phyloP scores from a whole-genome alignment of 768 basidiomycete species.

The Chalciporus chontae region DNA sequence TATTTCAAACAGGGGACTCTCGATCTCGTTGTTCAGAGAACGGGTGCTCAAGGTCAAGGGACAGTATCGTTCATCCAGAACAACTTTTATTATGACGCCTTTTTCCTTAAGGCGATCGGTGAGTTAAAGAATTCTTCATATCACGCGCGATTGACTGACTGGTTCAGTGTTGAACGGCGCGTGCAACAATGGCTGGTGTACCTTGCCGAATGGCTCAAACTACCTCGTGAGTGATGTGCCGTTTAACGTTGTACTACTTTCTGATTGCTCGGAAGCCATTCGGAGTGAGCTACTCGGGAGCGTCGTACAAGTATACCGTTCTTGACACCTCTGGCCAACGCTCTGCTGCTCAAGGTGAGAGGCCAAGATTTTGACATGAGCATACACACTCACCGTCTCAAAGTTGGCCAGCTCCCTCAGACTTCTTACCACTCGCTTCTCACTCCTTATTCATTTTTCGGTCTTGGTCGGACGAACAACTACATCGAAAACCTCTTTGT shows the following conservation, averaged over 20 bases:
- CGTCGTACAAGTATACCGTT: constrained; percentile 95
- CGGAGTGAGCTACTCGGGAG: constrained; percentile 92
- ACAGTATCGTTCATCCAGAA: constrained; percentile 85
- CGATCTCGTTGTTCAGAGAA: constrained; percentile 89
- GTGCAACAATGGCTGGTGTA: constrained; percentile 80
- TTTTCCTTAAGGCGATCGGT: constrained; percentile 98
- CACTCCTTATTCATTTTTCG: constrained; percentile 94
- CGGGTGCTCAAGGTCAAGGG: constrained; percentile 61
- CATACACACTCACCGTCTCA: not conserved
- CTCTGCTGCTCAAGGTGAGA: constrained; percentile 82
- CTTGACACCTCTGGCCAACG: constrained; percentile 86
- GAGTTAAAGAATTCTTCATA: constrained; percentile 19
- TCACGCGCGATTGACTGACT: constrained; percentile 1
- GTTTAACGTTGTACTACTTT: not conserved
- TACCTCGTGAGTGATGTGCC: constrained; percentile 64
- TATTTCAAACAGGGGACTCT: constrained; percentile 64
- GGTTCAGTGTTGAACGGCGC: constrained; percentile 85
- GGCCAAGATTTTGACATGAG: too few relatives aligned
- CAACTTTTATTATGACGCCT: constrained; percentile 97
- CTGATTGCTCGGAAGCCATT: constrained; percentile 58
- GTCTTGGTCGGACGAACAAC: constrained; percentile 96
- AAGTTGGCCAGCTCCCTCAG: constrained; percentile 87
- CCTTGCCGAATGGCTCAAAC: constrained; percentile 51
- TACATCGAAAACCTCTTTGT: constrained; percentile 99
- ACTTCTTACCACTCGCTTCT: constrained; percentile 88